Base-by-base conservation (phyloP, 2,329 filamentous ascomycete genomes). In the Alternaria infectoria region DNA sequence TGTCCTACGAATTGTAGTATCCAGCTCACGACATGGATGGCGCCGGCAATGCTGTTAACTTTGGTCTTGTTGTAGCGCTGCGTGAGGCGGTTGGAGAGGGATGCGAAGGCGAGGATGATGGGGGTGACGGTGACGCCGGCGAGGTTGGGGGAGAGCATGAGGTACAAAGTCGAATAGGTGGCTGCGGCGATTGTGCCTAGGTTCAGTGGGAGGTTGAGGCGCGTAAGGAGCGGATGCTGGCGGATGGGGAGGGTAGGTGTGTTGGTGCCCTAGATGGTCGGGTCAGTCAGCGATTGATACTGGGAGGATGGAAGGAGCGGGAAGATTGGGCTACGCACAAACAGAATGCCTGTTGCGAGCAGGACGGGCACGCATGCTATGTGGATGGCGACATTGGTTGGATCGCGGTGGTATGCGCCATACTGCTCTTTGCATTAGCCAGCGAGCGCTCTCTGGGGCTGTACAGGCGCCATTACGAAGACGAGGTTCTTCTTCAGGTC, bases 1-100 rank as follows among this genome's bases (percentile, higher is more conserved):
- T 99, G 96, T 17, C 96, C 96, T 45, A 97, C 74, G 76, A 99
- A 97, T 79, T 99, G 95, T 54, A 90, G 83, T 60, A 97, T 83
- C 96, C 96, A 99, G 63, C 88, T 89, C 40, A 90, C 82, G 25
- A 93, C 77, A 70, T 96, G 91, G 19, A 93, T 65, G 4, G 82
- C 88, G 13, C 91, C 82, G 30, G 92, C 92, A 75, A 85, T 86
- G 73, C 85, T 86, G 73, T 88, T 89, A 23, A 86, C 86, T 6
- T 82, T 72, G 81, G 74, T 80, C 78, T 30, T 85, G 86, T 77
- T 88, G 85, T 55, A 87, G 84, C 46, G 86, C 81, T 47, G 89
- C 86, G 58, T 93, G 81, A 75, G 83, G 71, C 91, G 87, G 80
- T 97, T 97, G 64, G 88, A 87, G 61, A 87, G 87, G 3, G 92